A percentile compares a stretch with the other conserved stretches of the same genome.
phyloP scores from a whole-genome alignment of 306 rosid species.

The Begonia loranthoides region DNA sequence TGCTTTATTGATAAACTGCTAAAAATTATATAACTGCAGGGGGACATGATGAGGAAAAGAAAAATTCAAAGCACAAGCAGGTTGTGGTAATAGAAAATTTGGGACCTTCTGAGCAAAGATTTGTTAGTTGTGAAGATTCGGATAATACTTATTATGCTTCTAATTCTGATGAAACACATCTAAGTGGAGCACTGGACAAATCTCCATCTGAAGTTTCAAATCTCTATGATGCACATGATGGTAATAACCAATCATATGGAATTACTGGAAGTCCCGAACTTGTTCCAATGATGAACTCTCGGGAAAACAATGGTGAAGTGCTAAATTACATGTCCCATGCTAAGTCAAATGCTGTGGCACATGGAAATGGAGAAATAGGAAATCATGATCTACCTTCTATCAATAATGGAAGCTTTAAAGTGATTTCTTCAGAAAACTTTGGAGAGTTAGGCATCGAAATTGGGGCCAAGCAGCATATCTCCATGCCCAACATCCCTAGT shows the following conservation, averaged over 20 bases:
- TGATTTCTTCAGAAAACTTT: conserved; percentile 10
- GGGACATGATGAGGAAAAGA: conserved; percentile 17
- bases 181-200: conserved; percentile 15
- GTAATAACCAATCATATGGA: conserved; percentile 8
- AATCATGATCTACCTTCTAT: too few relatives aligned
- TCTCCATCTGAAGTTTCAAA: conserved; percentile 1
- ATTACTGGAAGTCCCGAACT: conserved; percentile 13
- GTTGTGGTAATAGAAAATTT: conserved; percentile 7
- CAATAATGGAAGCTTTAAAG: conserved; percentile 8
- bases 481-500: conserved; percentile 4
- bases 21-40: conserved; percentile 19
- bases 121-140: conserved; percentile 9
- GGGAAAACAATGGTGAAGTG: conserved; percentile 16
- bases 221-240: conserved; percentile 8
- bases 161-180: conserved; percentile 6
- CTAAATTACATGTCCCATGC: conserved; percentile 1
- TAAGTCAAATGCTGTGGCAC: conserved; percentile 17
- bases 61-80: conserved; percentile 8
- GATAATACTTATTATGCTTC: conserved; percentile 4
- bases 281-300: conserved; percentile 6
- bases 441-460: conserved; percentile 5
- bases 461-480: conserved; percentile 9
- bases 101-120: conserved; percentile 9
- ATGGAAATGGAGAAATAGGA: conserved; percentile 11
- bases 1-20: conserved; percentile 5